These are phyloP conservation scores for Euphrasia confusa DNA, from an alignment of 257 asterid species.

Conservation along the genomic window DNA sequence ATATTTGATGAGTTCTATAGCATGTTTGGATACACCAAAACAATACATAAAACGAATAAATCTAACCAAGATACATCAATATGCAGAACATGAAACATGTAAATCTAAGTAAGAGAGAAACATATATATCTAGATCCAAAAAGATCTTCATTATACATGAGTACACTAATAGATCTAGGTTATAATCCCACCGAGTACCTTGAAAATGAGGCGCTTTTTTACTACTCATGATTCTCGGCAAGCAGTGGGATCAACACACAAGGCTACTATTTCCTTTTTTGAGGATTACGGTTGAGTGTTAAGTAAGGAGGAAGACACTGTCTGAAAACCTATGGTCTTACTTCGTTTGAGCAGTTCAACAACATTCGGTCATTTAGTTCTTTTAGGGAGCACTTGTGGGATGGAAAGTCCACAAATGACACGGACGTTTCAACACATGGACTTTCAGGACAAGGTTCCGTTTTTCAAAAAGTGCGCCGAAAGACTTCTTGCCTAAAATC, in stretches of 20 bases:
- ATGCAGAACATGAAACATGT: neutral
- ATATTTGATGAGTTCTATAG: neutral
- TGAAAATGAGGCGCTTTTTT: constrained; percentile 14
- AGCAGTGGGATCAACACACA: neutral
- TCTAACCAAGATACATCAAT: neutral
- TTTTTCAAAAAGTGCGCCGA: no score
- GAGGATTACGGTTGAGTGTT: no score
- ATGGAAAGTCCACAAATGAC: neutral
- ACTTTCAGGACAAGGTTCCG: no score
- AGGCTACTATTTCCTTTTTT: neutral
- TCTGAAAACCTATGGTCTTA: neutral
- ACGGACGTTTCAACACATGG: neutral
- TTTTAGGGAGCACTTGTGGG: neutral
- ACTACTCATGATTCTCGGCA: constrained; percentile 15
- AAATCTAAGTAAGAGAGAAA: constrained; percentile 6
- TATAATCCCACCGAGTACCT: constrained; percentile 6
- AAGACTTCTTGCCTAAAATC: no score
- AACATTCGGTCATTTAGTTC: neutral
- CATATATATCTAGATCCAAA: constrained; percentile 7
- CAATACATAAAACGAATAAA: neutral
- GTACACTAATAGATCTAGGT: neutral
- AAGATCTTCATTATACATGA: neutral
- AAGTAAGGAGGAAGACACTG: neutral
- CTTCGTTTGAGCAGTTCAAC: neutral
- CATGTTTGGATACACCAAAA: neutral